A percentile compares a stretch with the other conserved stretches of the same genome.
Conservation (phyloP, 805 yeast species). For the Metschnikowia proteae region DNA sequence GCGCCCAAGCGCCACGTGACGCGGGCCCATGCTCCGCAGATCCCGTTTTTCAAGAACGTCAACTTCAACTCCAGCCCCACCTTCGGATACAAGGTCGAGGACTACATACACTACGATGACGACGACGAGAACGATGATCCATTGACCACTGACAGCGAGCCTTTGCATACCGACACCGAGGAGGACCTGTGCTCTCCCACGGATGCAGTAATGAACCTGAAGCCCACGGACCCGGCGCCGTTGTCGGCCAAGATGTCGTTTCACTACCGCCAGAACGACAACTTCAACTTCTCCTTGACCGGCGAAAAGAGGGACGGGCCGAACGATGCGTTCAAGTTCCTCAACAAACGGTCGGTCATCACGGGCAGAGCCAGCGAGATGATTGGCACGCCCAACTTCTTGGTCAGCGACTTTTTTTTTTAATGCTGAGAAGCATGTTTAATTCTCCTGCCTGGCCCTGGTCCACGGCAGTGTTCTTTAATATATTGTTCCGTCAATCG, state of each 20-base stretch:
- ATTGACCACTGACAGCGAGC: conserved; percentile 12
- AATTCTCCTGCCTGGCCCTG: conserved; percentile 4
- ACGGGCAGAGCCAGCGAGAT: conserved; percentile 43
- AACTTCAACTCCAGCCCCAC: conserved; percentile 30
- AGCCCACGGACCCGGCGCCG: not conserved
- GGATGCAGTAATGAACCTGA: conserved; percentile 5
- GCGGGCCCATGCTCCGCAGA: conserved; percentile 14
- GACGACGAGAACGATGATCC: conserved; percentile 10
- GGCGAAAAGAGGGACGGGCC: conserved; percentile 16
- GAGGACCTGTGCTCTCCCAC: conserved; percentile 12
- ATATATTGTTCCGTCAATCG: not conserved
- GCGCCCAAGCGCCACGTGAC: conserved; percentile 2
- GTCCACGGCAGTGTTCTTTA: conserved; percentile 5
- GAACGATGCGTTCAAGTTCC: conserved; percentile 29
- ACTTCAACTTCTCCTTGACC: conserved; percentile 32
- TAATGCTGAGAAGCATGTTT: conserved; percentile 11
- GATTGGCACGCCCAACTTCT: conserved; percentile 39
- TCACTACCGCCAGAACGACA: conserved; percentile 35
- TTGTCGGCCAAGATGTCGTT: conserved; percentile 30
- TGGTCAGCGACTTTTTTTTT: conserved; percentile 42
- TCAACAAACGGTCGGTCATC: conserved; percentile 35
- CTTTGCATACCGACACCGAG: conserved; percentile 15
- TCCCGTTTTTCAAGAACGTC: conserved; percentile 37
- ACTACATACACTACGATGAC: conserved; percentile 35
- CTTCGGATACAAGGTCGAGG: conserved; percentile 28